These are phyloP conservation scores for Beta vulgaris DNA, from an alignment of 148 eudicot genomes.

Conservation along the genomic window DNA sequence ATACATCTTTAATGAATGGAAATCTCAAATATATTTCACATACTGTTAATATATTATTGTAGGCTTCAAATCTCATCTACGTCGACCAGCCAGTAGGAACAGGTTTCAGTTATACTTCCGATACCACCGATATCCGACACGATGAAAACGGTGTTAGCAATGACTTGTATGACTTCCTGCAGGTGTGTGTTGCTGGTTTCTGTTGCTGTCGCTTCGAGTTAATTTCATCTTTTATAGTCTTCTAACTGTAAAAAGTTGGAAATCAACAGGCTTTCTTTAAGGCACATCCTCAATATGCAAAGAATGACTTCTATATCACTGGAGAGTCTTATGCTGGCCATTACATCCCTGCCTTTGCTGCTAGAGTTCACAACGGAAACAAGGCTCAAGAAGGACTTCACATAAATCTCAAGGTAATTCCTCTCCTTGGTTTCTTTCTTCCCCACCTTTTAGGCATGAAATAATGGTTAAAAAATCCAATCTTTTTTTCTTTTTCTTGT, in stretches of 20 bases:
- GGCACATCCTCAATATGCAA: conserved; percentile 62
- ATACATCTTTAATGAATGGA: no score
- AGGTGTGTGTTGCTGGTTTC: conserved; percentile 48
- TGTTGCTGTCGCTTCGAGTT: neutral
- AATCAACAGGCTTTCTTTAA: conserved; percentile 59
- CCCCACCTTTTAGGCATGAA: no score
- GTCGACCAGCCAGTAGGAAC: conserved; percentile 85
- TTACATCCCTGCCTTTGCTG: conserved; percentile 84
- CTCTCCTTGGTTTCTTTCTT: neutral
- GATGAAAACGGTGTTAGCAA: conserved; percentile 57
- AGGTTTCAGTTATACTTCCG: conserved; percentile 74
- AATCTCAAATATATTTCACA: neutral
- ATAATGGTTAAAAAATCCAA: no score
- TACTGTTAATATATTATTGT: neutral
- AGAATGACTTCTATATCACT: conserved; percentile 74
- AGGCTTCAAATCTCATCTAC: conserved; percentile 77
- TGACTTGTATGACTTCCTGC: conserved; percentile 77
- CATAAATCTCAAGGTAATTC: conserved; percentile 64
- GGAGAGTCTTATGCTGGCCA: conserved; percentile 96
- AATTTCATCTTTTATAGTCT: no score
- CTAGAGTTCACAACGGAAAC: conserved; percentile 79
- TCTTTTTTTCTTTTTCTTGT: neutral
- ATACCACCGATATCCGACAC: conserved; percentile 48
- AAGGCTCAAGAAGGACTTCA: conserved; percentile 63
- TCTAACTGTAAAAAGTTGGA: neutral